Evolutionary conservation across 163 green algal genomes (phyloP), one percentile per base, ranked within the genome.

Genomic region (Scenedesmus sp.): DNA sequence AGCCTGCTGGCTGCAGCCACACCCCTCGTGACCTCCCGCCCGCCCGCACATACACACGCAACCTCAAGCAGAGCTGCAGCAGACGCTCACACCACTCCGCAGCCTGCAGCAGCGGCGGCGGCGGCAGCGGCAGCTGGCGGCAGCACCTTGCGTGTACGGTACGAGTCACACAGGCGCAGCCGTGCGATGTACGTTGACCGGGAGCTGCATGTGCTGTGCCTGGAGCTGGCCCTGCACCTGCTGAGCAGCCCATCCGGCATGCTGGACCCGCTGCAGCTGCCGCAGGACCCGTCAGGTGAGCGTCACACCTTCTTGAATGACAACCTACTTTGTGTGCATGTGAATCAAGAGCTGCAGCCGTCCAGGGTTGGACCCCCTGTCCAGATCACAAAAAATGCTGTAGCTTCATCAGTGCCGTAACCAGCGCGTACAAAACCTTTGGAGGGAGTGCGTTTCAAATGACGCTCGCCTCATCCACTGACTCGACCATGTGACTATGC

Each of bases 141-240:
- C 59, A 76, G 57, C 18, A 74, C 59, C 23, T 59, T 16, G 23
- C 83, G 83, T 5, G 56, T 55, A 2, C 1, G 16, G 26, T 91
- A 91, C 55, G 16, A 16, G 7, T 23, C 12, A 60, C 62, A 85
- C 54, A 55, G n/a, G 18, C 20, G 8, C 89, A 86, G 16, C 55
- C 55, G 62, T 85, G 89, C 94, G 74, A 84, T 95, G 46, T 95
- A 94, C 77, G 79, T 91, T 34, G 94, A 96, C 90, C 26, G 59
- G 4, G 86, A 66, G 12, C 88, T 94, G 9, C 94, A 96, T 82
- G 67, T 91, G 13, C 59, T 93, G n/a, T 70, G 94, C 70, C 90
- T 96, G 16, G 91, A 93, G 85, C 81, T 95, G 18, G 84, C 94
- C 18, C 16, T 95, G 56, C 82, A 94, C 23, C 90, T 95, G 90